These are phyloP conservation scores for Macrolepiota dolichaula DNA, from an alignment of 768 basidiomycete genomes.

Conservation along the genomic window DNA sequence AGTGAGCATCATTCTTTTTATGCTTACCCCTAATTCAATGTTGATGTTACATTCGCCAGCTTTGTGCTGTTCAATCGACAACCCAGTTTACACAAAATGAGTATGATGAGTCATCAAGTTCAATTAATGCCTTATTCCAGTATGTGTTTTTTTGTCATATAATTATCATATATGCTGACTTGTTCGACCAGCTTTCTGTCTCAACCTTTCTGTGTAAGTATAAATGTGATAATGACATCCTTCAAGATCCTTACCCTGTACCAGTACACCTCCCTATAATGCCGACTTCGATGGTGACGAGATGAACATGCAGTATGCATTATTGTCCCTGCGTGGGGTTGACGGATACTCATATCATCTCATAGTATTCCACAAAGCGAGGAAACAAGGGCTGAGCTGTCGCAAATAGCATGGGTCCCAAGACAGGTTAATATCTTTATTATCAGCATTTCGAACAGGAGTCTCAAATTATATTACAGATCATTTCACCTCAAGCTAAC, in stretches of 20 bases:
- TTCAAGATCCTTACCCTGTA: slow-evolving; percentile 22
- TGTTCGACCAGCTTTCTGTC: slow-evolving; percentile 72
- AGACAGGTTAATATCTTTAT: slow-evolving; percentile 63
- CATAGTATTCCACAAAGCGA: slow-evolving; percentile 93
- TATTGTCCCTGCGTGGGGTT: neutral
- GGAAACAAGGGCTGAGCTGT: slow-evolving; percentile 97
- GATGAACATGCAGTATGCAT: slow-evolving; percentile 99
- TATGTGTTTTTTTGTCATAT: slow-evolving; percentile 36
- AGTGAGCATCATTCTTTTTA: slow-evolving; percentile 58
- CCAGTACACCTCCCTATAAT: slow-evolving; percentile 93
- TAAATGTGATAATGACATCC: slow-evolving; percentile 14
- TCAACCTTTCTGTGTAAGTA: slow-evolving; percentile 95
- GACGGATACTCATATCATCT: slow-evolving; percentile 5
- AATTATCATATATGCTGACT: slow-evolving; percentile 10
- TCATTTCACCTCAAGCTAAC: slow-evolving; percentile 98
- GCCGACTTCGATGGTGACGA: slow-evolving; percentile 99
- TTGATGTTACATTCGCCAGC: slow-evolving; percentile 32
- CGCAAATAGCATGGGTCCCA: slow-evolving; percentile 99
- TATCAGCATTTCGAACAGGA: neutral
- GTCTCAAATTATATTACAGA: slow-evolving; percentile 43
- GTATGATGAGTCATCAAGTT: slow-evolving; percentile 99
- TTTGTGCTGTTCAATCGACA: slow-evolving; percentile 97
- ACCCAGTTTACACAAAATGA: slow-evolving; percentile 98
- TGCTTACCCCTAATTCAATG: neutral
- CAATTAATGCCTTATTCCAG: slow-evolving; percentile 98